Evolutionary conservation across 768 basidiomycete species (phyloP), one percentile per base, ranked within the genome.

Genomic region (Kwoniella newhampshirensis): DNA sequence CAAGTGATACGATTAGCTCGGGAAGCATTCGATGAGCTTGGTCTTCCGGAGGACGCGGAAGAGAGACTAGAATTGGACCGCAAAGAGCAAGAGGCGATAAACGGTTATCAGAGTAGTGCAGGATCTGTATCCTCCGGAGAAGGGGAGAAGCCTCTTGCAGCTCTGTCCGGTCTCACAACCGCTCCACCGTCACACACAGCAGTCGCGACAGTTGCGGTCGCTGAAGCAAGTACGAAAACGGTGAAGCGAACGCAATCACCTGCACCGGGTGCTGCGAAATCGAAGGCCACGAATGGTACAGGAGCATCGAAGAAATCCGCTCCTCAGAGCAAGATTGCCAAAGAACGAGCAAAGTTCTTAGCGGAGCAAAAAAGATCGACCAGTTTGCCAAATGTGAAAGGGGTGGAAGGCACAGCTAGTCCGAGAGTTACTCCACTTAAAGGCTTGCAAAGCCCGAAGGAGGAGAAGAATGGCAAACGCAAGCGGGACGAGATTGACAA

Each of bases 11-110:
- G 48, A 20, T 32, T 67, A 15, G 71, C 68, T 18, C 30, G 51
- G 20, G 63, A 57, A 40, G 68, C 68, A 11, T 73, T 67, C 43
- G 71, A 73, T 49, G 62, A 70, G 45, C 45, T 73, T 32, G 71
- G 63, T 5, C 30, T 68, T 7, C 55, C 61, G 0, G 28, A 51
- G 4, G 66, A 63, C 42, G 62, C 71, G 4, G 64, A 70, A 13
- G 71, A 73, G 56, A 20, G 68, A 27, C 27, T 55, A 7, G 71
- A 67, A 17, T 49, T 73, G 11, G 66, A 67, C 25, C 25, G 47
- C 27, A 69, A 66, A 37, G 63, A 64, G 32, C 32, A 32, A 18
- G 63, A 60, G 23, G 37, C 53, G 26, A 28, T 56, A 41, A 46
- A 51, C 12, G 63, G 50, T 27, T 59, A 52, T 42, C 43, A 51